phyloP scores from a whole-genome alignment of 192 early-diverging fungal genomes.

The Coemansia biformis region DNA sequence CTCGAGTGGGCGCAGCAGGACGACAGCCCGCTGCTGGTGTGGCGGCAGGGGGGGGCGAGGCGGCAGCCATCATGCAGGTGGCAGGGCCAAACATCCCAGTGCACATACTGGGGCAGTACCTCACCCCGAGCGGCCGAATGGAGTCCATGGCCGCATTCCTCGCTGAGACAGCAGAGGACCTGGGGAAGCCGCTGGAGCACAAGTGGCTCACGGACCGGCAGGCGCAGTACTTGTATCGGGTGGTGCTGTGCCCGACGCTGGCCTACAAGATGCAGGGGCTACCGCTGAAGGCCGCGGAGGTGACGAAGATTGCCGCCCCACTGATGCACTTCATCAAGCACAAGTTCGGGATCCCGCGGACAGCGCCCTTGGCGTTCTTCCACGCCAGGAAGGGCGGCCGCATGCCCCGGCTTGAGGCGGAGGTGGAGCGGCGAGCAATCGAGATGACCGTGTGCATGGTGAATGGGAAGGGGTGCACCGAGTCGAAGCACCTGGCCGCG shows the following conservation, averaged over 20 bases:
- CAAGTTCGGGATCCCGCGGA: background rate
- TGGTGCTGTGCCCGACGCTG: background rate
- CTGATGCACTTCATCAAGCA: constrained; percentile 1
- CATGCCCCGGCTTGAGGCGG: background rate
- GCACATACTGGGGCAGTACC: background rate
- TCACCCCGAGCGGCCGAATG: background rate
- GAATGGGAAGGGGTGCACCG: constrained; percentile 1
- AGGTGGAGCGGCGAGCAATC: background rate
- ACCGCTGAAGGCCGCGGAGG: background rate
- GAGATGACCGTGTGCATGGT: background rate
- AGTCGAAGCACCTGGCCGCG: background rate
- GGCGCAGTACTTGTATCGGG: constrained; percentile 2
- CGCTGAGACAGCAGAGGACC: background rate
- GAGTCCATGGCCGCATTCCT: background rate
- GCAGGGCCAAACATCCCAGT: background rate
- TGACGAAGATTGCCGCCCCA: background rate
- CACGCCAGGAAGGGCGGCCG: background rate
- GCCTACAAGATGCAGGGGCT: constrained; percentile 5
- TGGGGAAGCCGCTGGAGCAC: background rate
- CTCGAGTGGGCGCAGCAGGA: background rate
- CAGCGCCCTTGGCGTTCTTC: background rate
- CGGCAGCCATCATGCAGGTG: background rate
- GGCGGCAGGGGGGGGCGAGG: background rate
- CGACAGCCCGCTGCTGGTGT: background rate
- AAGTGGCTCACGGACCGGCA: constrained; percentile 6